Conservation (phyloP, 495 filamentous ascomycete genomes). For the Bacidia gigantensis region DNA sequence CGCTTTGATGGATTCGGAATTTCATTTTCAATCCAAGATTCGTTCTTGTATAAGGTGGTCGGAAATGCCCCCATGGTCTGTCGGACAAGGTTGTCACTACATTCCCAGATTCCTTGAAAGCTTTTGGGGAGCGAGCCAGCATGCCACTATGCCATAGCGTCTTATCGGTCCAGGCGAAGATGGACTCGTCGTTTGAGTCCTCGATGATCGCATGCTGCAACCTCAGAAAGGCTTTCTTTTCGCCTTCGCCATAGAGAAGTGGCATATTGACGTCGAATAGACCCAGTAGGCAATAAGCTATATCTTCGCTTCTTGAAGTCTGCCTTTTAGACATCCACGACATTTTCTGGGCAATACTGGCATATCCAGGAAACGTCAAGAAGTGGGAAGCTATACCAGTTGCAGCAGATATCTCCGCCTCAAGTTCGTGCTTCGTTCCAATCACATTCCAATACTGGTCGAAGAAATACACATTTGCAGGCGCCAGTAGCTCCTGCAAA, state of each 20-base stretch:
- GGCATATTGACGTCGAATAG: conserved; percentile 21
- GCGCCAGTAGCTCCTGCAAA: background rate
- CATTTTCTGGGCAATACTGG: conserved; percentile 8
- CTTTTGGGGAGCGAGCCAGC: background rate
- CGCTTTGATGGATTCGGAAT: no score
- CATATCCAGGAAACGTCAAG: background rate
- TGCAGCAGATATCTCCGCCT: background rate
- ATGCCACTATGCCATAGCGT: conserved; percentile 1
- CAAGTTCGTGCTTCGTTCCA: background rate
- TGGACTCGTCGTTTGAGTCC: background rate
- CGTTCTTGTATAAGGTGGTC: background rate
- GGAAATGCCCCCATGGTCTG: background rate
- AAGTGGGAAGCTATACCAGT: background rate
- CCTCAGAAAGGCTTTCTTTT: conserved; percentile 13
- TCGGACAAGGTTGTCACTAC: background rate
- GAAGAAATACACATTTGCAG: background rate
- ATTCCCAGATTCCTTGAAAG: conserved; percentile 9
- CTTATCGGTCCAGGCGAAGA: conserved; percentile 1
- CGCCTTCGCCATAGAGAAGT: conserved; percentile 17
- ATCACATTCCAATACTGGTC: background rate
- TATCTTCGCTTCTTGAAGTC: conserved; percentile 14
- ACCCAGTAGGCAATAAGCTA: conserved; percentile 18
- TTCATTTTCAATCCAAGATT: background rate
- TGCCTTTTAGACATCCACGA: conserved; percentile 12
- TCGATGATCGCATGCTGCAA: conserved; percentile 4